Conservation (phyloP, 2,329 filamentous ascomycete species). For the Decorospora gaudefroyi region DNA sequence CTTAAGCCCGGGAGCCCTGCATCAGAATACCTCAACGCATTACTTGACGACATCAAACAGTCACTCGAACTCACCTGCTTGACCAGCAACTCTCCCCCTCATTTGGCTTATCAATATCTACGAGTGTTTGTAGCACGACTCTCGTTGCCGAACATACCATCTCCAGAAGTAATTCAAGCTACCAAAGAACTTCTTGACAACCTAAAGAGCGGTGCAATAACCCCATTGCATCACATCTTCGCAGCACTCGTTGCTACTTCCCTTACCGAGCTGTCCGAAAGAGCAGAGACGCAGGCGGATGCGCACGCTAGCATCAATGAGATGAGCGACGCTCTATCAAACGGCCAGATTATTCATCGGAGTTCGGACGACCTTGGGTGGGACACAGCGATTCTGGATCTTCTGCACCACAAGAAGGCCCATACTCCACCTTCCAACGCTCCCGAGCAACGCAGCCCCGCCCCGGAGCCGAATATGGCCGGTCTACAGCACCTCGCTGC, state of each 20-base stretch:
- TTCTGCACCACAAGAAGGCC: conserved; percentile 38
- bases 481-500: conserved; percentile 48
- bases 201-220: conserved; percentile 32
- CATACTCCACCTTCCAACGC: conserved; percentile 25
- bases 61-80: conserved; percentile 40
- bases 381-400: conserved; percentile 43
- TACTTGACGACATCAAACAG: conserved; percentile 39
- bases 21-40: conserved; percentile 36
- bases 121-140: conserved; percentile 41
- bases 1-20: conserved; percentile 34
- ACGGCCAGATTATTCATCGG: conserved; percentile 40
- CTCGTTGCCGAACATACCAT: conserved; percentile 26
- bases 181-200: conserved; percentile 40
- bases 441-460: conserved; percentile 33
- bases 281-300: conserved; percentile 44
- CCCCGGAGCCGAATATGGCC: conserved; percentile 44
- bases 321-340: conserved; percentile 40
- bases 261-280: conserved; percentile 42
- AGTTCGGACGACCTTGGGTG: conserved; percentile 41
- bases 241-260: conserved; percentile 44
- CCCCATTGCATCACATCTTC: conserved; percentile 46
- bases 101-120: conserved; percentile 46
- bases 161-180: conserved; percentile 32
- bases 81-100: conserved; percentile 35
- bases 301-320: conserved; percentile 45